A percentile compares a stretch with the other conserved stretches of the same genome.
Evolutionary conservation across 805 yeast genomes (phyloP).

Genomic region (Lipomyces spencermartinsiae): DNA sequence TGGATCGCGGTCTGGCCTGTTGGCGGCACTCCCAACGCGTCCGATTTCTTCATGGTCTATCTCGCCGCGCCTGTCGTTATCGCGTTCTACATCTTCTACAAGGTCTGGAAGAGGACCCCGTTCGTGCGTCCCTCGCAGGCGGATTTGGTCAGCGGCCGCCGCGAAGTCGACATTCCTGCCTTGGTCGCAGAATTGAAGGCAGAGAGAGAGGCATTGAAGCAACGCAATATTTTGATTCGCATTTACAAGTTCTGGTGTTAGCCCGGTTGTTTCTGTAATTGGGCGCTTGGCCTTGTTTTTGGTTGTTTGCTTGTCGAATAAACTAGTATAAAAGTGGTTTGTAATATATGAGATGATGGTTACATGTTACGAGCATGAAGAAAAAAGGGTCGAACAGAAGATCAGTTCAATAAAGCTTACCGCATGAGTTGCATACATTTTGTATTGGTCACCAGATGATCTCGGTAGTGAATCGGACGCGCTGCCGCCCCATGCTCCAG

Average conservation of each 20-base stretch:
- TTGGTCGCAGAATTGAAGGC: conserved; percentile 63
- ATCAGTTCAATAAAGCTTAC: too few species aligned
- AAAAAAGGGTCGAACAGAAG: too few species aligned
- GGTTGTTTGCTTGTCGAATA: not conserved
- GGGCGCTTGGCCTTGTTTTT: not conserved
- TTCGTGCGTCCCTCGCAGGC: conserved; percentile 56
- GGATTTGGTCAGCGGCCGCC: conserved; percentile 69
- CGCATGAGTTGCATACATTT: too few species aligned
- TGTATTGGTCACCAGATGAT: too few species aligned
- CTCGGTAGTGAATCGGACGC: too few species aligned
- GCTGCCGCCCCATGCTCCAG: too few species aligned
- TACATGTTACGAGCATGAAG: too few species aligned
- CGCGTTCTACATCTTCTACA: conserved; percentile 58
- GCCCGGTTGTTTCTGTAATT: not conserved
- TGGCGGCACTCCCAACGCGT: conserved; percentile 50
- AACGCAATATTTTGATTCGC: conserved; percentile 57
- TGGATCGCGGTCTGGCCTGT: conserved; percentile 82
- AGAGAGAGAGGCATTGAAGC: conserved; percentile 57
- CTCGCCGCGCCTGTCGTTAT: conserved; percentile 55
- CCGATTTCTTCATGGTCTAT: conserved; percentile 59
- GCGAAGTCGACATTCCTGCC: conserved; percentile 63
- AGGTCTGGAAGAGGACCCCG: conserved; percentile 53
- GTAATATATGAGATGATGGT: not conserved
- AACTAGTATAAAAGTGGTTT: not conserved
- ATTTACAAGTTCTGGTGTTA: conserved; percentile 65